These are phyloP conservation scores for Gremmenia infestans DNA, from an alignment of 2,329 filamentous ascomycete genomes.

Conservation along the genomic window DNA sequence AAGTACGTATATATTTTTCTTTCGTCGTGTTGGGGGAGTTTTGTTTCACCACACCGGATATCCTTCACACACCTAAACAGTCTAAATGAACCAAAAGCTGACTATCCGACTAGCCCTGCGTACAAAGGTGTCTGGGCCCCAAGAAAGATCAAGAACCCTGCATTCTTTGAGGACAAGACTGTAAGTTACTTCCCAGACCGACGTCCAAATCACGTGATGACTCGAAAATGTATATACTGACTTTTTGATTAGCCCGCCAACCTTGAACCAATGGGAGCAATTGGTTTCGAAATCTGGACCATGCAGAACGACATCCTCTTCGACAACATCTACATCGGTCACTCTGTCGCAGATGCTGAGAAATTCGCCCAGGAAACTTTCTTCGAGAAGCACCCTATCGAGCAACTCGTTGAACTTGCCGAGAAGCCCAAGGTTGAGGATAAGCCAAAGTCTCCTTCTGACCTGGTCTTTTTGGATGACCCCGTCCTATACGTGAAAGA, in stretches of 20 bases:
- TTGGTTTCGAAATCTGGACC: conserved; percentile 99
- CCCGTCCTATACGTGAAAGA: conserved; percentile 82
- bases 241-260: conserved; percentile 38
- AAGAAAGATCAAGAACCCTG: conserved; percentile 93
- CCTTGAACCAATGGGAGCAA: conserved; percentile 31
- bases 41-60: neutral
- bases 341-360: conserved; percentile 88
- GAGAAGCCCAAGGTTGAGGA: conserved; percentile 67
- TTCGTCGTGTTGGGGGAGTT: neutral
- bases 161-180: conserved; percentile 95
- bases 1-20: neutral
- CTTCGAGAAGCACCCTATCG: conserved; percentile 77
- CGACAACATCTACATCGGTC: conserved; percentile 99
- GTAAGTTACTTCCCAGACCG: conserved; percentile 50
- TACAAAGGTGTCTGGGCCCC: conserved; percentile 97
- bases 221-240: conserved; percentile 1
- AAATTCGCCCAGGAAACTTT: conserved; percentile 87
- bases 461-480: conserved; percentile 87
- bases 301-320: conserved; percentile 99
- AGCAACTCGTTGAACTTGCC: conserved; percentile 74
- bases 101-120: conserved; percentile 62
- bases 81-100: neutral
- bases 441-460: conserved; percentile 63
- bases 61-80: neutral
- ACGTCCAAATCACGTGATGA: neutral